Evolutionary conservation across 768 basidiomycete species (phyloP), one percentile per base, ranked within the genome.

Genomic region (Candolleomyces efflorescens): DNA sequence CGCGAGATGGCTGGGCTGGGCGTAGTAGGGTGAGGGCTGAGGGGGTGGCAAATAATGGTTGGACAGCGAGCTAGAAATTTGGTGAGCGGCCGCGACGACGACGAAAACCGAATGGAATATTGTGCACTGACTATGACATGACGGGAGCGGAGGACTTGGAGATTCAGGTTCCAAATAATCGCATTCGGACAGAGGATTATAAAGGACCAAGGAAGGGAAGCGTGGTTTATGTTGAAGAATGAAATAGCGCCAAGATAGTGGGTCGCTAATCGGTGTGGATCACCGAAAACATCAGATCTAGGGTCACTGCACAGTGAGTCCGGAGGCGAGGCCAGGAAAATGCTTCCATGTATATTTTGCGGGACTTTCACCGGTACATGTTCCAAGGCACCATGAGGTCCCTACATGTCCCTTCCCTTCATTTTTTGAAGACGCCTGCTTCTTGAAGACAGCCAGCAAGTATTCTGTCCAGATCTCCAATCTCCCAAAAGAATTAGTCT

Each of bases 281-380:
- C 81, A 79, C 78, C 78, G 75, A 79, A 52, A 54, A 81, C 76
- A 82, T 81, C 80, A 84, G 82, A 85, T 84, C 83, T 85, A 84
- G 83, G 83, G 83, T 85, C 83, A 78, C 70, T 61, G 63, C 55
- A 59, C 66, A 76, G 78, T 82, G 81, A 75, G 73, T 75, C 73
- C 71, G 75, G 70, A 73, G 73, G 73, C 75, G 75, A 75, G 75
- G 75, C 75, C 70, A 71, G 72, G 56, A 58, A 61, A 69, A 64
- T 65, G 58, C 64, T 67, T 67, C 67, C 70, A 71, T 70, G 71
- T 73, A 75, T 73, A 52, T 51, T 51, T 51, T 51, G 2, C 12
- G 17, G 24, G 46, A 7, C 20, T 13, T 43, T 43, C 17, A 20
- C 41, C 41, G 27, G 18, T 51, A 9, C 18, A 17, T 26, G 49